Base-by-base conservation (phyloP, 108 stramenopile species). In the Parietichytrium sp. region DNA sequence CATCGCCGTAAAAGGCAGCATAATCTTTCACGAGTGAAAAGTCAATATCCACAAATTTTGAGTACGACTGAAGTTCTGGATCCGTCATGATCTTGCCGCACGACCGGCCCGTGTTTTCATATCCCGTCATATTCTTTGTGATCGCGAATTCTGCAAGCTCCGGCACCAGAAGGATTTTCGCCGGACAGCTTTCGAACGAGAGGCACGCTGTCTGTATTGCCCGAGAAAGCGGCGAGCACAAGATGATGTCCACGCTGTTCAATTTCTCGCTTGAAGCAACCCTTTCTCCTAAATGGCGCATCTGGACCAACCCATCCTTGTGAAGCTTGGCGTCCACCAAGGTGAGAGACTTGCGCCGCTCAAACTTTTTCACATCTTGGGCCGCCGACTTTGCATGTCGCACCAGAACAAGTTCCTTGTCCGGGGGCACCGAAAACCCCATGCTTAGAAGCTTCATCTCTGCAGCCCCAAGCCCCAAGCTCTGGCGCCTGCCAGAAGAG, bases 31-130 rank as follows among this genome's bases (percentile, higher is more conserved):
- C 6, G 16, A 72, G 20, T 25, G 61, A 18, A 20, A 72, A 72
- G 33, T 72, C 61, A 25, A 72, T 25, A 1, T 72, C 61, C 10
- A 10, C 20, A 20, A 72, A 72, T 20, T 72, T 72, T 0, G 61
- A 6, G 16, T 45, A 0, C 20, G 1, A 6, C 6, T 2, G 0
- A 33, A 72, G 61, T 10, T 27, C 42, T 20, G 33, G 16, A 25
- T 72, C 61, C 33, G 10, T 8, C 15, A 16, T 23, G 10, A 72
- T 33, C 6, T 2, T 42, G 23, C 45, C 61, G 0, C 10, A 27
- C 45, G 61, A 25, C 42, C 61, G 36, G 15, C 61, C 61, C 33
- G 61, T 72, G 61, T 72, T 72, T 25, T 72, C 61, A 20, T 72
- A 72, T 6, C 61, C 61, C 10, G 61, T n/a, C 61, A 72, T 72